Evolutionary conservation across 129 eudicot species (phyloP).

Genomic region (Ambrosia artemisiifolia): DNA sequence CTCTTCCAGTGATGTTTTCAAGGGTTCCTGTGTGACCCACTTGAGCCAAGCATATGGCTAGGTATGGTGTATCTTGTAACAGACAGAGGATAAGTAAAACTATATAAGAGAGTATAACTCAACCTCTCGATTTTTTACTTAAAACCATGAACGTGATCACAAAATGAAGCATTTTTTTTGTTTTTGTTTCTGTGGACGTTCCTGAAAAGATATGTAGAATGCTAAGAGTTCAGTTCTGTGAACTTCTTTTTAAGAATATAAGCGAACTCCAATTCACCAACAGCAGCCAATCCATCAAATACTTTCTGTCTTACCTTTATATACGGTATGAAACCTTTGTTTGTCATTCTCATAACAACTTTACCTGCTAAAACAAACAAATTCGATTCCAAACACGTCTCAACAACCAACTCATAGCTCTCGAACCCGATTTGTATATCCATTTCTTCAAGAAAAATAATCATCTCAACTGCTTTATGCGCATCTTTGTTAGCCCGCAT

Average conservation of each 20-base stretch:
- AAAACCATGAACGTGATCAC: background rate
- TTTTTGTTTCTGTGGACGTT: background rate
- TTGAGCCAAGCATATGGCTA: too few species aligned
- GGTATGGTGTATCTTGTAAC: too few species aligned
- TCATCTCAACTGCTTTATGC: slow-evolving; percentile 60
- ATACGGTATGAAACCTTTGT: slow-evolving; percentile 71
- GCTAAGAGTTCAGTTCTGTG: slow-evolving; percentile 60
- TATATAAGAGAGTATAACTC: background rate
- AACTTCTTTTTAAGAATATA: slow-evolving; percentile 61
- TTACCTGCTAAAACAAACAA: slow-evolving; percentile 74
- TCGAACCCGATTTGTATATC: slow-evolving; percentile 58
- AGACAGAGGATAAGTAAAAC: too few species aligned
- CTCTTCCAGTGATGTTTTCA: slow-evolving; percentile 42
- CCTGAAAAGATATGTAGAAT: background rate
- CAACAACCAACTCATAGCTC: slow-evolving; percentile 59
- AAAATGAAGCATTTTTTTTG: background rate
- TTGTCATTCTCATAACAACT: slow-evolving; percentile 57
- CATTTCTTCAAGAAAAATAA: slow-evolving; percentile 52
- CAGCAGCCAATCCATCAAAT: slow-evolving; percentile 55
- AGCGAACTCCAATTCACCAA: slow-evolving; percentile 71
- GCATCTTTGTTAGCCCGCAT: slow-evolving; percentile 60
- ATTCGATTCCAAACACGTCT: slow-evolving; percentile 60
- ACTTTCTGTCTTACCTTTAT: slow-evolving; percentile 67
- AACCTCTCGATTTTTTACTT: background rate
- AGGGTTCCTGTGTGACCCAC: too few species aligned